phyloP scores from a whole-genome alignment of 1,139 yeast species.

The Debaryomyces fabryi region DNA sequence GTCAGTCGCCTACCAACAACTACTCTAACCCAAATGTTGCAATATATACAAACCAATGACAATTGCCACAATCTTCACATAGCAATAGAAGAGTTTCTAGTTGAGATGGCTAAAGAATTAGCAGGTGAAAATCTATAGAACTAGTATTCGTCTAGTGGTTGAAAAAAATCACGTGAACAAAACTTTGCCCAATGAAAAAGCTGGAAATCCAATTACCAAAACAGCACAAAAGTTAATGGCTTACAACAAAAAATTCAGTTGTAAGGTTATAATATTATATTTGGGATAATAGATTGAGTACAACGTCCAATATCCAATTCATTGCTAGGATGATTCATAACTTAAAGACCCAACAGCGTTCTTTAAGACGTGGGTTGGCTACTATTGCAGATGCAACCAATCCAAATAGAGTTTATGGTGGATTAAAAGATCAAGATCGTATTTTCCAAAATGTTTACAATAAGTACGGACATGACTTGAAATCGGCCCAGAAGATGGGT shows the following conservation, averaged over 20 bases:
- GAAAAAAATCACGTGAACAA: constrained; percentile 5
- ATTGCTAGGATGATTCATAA: constrained; percentile 26
- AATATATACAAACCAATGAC: not conserved
- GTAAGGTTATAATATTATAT: not conserved
- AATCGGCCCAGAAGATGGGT: constrained; percentile 76
- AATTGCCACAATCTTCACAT: not conserved
- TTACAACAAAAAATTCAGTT: constrained; percentile 6
- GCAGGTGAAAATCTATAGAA: constrained; percentile 4
- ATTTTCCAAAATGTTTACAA: constrained; percentile 83
- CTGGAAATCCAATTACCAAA: constrained; percentile 29
- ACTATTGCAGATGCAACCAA: constrained; percentile 49
- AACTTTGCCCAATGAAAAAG: constrained; percentile 24
- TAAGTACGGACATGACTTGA: constrained; percentile 72
- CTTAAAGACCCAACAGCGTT: constrained; percentile 19
- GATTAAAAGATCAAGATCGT: constrained; percentile 79
- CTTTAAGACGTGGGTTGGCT: constrained; percentile 38
- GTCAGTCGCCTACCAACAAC: constrained; percentile 7
- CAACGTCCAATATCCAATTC: constrained; percentile 3
- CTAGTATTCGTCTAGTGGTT: not conserved
- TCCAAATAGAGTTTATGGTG: constrained; percentile 70
- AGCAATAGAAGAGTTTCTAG: constrained; percentile 2
- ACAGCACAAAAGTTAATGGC: constrained; percentile 11
- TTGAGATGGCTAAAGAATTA: constrained; percentile 7
- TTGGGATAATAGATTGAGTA: constrained; percentile 6
- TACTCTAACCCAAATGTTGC: constrained; percentile 7